Base-by-base conservation (phyloP, 2,329 filamentous ascomycete genomes). In the Paecilomyces fulvus region DNA sequence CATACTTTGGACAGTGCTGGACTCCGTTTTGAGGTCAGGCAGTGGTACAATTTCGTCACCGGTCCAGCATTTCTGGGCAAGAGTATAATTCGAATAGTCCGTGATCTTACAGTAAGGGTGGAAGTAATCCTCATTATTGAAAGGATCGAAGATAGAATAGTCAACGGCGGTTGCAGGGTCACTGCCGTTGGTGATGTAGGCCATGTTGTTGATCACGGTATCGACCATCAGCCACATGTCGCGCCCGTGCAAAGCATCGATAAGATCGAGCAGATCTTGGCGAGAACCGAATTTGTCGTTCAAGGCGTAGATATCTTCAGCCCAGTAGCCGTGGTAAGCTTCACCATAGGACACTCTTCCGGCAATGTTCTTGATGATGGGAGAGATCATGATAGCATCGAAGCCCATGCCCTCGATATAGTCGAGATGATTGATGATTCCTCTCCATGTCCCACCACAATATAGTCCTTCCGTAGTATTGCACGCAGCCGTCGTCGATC, bases 181-280 rank as follows among this genome's bases (percentile, higher is more conserved):
- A 25, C 61, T 60, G 10, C 63, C 64, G 53, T 69, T 63, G 4
- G 64, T 67, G 8, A 68, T 64, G 11, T 63, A 70, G 7, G 66
- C 74, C 70, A 76, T 73, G 56, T 81, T 77, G 63, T 81, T 81
- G 43, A 77, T 73, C 9, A 80, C 78, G 1, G 79, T 73, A 59
- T 81, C 79, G 50, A 80, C 71, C 79, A 81, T 80, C 10, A 82
- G 61, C 59, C 77, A 80, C 78, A 77, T 81, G 57, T 72, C 76
- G 60, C 66, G 71, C 12, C 59, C 60, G 63, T 81, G 79, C 10
- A 80, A 64, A 8, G 76, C 73, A 30, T 64, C 67, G 37, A 73
- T 74, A 9, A 82, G 64, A 51, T 73, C 75, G 33, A 75, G 72
- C 55, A 82, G 64, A 59, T 81, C 79, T 30, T 73, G 68, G 25